Evolutionary conservation across 305 asterid genomes (phyloP).

Genomic region (Lippia alba): DNA sequence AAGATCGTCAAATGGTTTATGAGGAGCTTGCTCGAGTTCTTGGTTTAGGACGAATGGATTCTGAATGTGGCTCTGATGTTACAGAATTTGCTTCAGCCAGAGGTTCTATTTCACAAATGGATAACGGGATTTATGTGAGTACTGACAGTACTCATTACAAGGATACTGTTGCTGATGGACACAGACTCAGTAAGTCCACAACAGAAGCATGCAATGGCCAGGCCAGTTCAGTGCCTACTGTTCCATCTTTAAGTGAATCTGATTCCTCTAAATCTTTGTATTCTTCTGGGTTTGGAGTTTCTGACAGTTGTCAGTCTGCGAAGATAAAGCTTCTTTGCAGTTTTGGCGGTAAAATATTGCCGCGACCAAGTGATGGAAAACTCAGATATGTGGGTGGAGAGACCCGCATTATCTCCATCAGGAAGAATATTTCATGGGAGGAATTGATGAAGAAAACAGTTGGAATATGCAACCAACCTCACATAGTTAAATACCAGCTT

Average conservation of each 20-base stretch:
- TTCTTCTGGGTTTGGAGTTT: constrained; percentile 46
- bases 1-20: constrained; percentile 49
- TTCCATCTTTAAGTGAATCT: constrained; percentile 44
- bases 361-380: constrained; percentile 70
- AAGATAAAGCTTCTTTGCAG: constrained; percentile 70
- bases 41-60: constrained; percentile 68
- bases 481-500: constrained; percentile 68
- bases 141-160: constrained; percentile 35
- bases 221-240: constrained; percentile 37
- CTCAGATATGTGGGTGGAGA: constrained; percentile 71
- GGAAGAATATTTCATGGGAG: constrained; percentile 50
- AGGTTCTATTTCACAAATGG: constrained; percentile 52
- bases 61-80: constrained; percentile 61
- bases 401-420: constrained; percentile 57
- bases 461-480: constrained; percentile 52
- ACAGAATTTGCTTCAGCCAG: constrained; percentile 58
- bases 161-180: constrained; percentile 43
- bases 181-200: constrained; percentile 39
- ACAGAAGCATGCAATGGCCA: constrained; percentile 40
- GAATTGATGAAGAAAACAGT: constrained; percentile 54
- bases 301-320: constrained; percentile 52
- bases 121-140: constrained; percentile 43
- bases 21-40: constrained; percentile 73
- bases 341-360: constrained; percentile 62
- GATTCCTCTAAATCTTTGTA: constrained; percentile 49